Base-by-base conservation (phyloP, 1,284 basidiomycete species). In the Leccinum pallidistipes region DNA sequence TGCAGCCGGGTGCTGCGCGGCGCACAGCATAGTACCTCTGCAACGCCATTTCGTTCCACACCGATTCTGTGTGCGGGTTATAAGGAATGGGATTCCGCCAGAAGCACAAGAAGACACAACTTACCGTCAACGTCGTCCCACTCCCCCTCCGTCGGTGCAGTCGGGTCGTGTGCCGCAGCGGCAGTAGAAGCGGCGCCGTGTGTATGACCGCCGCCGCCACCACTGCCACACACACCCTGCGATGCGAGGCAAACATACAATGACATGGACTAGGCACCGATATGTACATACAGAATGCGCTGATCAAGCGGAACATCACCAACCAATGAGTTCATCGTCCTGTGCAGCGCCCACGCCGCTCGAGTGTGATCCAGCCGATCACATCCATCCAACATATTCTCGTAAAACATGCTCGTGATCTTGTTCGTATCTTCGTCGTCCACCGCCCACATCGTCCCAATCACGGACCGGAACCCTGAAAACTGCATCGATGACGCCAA, bases 1-100 rank as follows among this genome's bases (percentile, higher is more conserved):
- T 12, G 95, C 96, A 0, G 85, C 81, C 0, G 88, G 85, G 64
- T 89, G 85, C 72, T 99, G 97, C 0, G 90, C 94, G 6, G 92
- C 94, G 60, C 88, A 85, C 3, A 98, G 80, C 54, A 98, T 84
- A n/a, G 72, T 94, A 99, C 69, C 94, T 86, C 71, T 98, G 95
- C 24, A 98, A 76, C 0, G 93, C 94, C 29, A 81, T 78, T 24
- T 85, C 80, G 69, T 89, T 81, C 70, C 80, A 80, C 32, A 81
- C 57, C 24, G 82, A 77, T 62, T 88, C 87, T 89, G 12, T 5
- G 8, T 16, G 47, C 3, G 12, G 21, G 3, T 27, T 27, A 3
- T 45, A 45, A 45, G 43, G 6, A 5, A 21, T 9, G 43, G 7
- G 2, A 21, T 45, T 3, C 43, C 10, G 18, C 18, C 18, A 21